Base-by-base conservation (phyloP, 768 basidiomycete species). In the Termitomyces sp. region DNA sequence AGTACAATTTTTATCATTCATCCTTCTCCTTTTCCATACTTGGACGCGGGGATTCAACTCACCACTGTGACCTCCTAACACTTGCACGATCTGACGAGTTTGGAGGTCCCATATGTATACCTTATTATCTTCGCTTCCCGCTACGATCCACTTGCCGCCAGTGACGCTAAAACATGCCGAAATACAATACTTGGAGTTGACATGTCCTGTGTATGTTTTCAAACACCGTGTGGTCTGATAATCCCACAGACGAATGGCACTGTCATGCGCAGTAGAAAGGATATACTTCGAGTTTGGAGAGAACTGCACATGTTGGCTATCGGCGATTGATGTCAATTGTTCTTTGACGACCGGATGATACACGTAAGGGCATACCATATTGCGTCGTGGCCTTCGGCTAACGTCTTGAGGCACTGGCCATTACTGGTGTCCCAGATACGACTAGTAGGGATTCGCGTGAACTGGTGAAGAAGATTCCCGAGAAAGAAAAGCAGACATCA, bases 211-310 rank as follows among this genome's bases (percentile, higher is more conserved):
- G 73, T 95, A 94, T 1, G 95, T 94, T 75, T 98, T 98, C 29
- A 98, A 76, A 66, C 92, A 92, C 58, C 91, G 88, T 0, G 92
- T 89, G 0, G 89, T 90, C 64, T 96, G 92, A 72, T 94, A 96
- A 69, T 97, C 93, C 95, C 96, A 98, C 4, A 99, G 78, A 1
- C 96, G 88, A 64, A 98, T 93, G 0, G 91, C 89, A 60, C 88
- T 93, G 69, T 98, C 95, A 69, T 98, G 90, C 0, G 96, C 92
- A 0, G 94, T 92, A 1, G 94, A 94, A 56, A 99, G 82, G 56
- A 99, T 90, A 74, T 94, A 96, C 74, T 92, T 92, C 7, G 93
- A 94, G 69, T 97, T 97, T 9, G 96, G 96, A 0, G 96, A 96
- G 76, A 99, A 98, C 68, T 89, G 86, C 15, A 95, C 94, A 69